phyloP scores from a whole-genome alignment of 345 rosid genomes.

The Linum lewisii region DNA sequence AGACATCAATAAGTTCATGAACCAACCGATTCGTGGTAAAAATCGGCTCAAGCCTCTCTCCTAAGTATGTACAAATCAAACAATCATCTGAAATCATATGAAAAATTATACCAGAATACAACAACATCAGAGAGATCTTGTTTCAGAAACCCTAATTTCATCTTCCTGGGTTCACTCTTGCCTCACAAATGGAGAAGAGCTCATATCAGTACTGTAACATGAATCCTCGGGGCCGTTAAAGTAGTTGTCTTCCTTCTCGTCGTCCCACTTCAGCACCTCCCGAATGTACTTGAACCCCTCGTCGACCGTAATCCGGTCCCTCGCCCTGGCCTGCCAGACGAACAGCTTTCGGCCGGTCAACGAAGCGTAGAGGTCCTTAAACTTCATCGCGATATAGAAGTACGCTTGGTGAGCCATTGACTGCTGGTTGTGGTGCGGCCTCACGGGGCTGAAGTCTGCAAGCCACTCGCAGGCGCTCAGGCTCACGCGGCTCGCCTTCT shows the following conservation, averaged over 20 bases:
- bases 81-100: too few relatives aligned
- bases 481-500: slow-evolving; percentile 59
- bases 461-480: slow-evolving; percentile 80
- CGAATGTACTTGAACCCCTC: slow-evolving; percentile 86
- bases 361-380: slow-evolving; percentile 78
- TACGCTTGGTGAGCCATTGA: slow-evolving; percentile 86
- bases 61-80: too few relatives aligned
- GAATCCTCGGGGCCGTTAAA: slow-evolving; percentile 77
- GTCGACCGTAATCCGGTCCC: slow-evolving; percentile 62
- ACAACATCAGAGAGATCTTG: too few relatives aligned
- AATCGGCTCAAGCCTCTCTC: too few relatives aligned
- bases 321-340: slow-evolving; percentile 83
- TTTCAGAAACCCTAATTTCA: not conserved
- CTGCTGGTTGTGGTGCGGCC: slow-evolving; percentile 52
- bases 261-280: slow-evolving; percentile 96
- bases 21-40: too few relatives aligned
- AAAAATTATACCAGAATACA: too few relatives aligned
- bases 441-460: slow-evolving; percentile 67
- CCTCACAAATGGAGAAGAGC: slow-evolving; percentile 69
- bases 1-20: too few relatives aligned
- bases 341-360: slow-evolving; percentile 69
- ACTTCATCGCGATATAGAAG: slow-evolving; percentile 87
- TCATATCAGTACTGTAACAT: slow-evolving; percentile 80
- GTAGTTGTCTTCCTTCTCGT: slow-evolving; percentile 75
- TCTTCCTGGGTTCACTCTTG: slow-evolving; percentile 23